Evolutionary conservation across 805 yeast genomes (phyloP), one percentile per base, ranked within the genome.

Genomic region (Sungouiozyma ichnusensis): DNA sequence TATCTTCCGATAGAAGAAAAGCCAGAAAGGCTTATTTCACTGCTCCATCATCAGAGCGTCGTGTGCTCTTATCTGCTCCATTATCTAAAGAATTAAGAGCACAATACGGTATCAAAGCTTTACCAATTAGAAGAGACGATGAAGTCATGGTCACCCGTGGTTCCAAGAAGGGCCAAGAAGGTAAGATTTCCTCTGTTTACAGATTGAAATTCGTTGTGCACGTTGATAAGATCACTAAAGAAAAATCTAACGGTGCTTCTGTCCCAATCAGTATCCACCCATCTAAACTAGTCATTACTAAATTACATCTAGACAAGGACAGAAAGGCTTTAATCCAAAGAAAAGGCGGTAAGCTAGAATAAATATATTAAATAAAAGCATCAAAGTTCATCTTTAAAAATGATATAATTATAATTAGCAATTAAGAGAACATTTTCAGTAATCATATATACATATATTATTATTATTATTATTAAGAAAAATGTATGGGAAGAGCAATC

Each of bases 11-110:
- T 69, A 92, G 98, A 79, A 83, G 94, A 73, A 92, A 90, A 83
- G 79, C 96, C 72, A 88, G 98, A 84, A 90, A 90, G 85, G 97
- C 97, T 72, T 84, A 90, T 83, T 90, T 90, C 90, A 76, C 76
- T 65, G 92, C 98, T 60, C 92, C 97, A 65, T 90, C 97, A 58
- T 81, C 88, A 58, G 85, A 76, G 67, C 85, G 97, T 76, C 85
- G 97, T 76, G 74, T 71, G 59, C 74, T 90, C 71, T 76, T 90
- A 81, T 83, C 96, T 64, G 97, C 98, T 70, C 96, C 97, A 65
- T 81, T 90, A 67, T 90, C 97, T 64, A 90, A 92, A 81, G 97
- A 90, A 78, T 84, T 90, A 73, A 83, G 92, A 71, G 92, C 81
- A 71, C 81, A 90, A 77, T 90, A 87, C 85, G 86, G 87, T 71